A percentile compares a stretch with the other conserved stretches of the same genome.
Evolutionary conservation across 1,139 yeast species (phyloP).

Genomic region (Debaryomyces nepalensis): DNA sequence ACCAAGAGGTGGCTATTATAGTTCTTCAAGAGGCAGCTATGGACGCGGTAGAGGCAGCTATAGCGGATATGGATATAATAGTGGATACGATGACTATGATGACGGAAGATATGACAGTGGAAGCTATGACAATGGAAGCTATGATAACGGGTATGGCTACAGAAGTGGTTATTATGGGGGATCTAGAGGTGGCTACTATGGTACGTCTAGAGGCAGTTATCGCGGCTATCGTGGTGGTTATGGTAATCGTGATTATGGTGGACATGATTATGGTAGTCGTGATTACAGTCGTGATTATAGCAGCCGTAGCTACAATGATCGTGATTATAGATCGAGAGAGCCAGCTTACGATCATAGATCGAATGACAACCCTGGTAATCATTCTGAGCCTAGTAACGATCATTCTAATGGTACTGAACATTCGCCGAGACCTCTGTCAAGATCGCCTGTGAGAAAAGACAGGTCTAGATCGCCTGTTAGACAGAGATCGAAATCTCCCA

Average conservation of each 20-base stretch:
- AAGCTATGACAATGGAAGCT: conserved; percentile 16
- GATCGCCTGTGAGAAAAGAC: conserved; percentile 44
- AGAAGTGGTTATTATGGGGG: conserved; percentile 34
- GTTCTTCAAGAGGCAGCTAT: conserved; percentile 30
- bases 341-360: conserved; percentile 3
- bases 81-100: conserved; percentile 8
- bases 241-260: conserved; percentile 17
- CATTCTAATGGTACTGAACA: conserved; percentile 25
- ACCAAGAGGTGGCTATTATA: conserved; percentile 38
- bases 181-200: conserved; percentile 38
- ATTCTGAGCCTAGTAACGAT: conserved; percentile 19
- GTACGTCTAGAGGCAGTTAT: conserved; percentile 30
- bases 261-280: conserved; percentile 5
- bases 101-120: neutral
- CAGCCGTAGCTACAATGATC: conserved; percentile 22
- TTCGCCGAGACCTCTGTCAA: conserved; percentile 45
- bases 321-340: conserved; percentile 17
- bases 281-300: conserved; percentile 14
- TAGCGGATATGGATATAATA: conserved; percentile 16
- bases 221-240: conserved; percentile 29
- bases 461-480: conserved; percentile 48
- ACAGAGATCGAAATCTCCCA: conserved; percentile 50
- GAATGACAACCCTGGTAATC: conserved; percentile 9
- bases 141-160: conserved; percentile 14
- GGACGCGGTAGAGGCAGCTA: conserved; percentile 29